Evolutionary conservation across 495 filamentous ascomycete genomes (phyloP).

Genomic region (Tetracladium setigerum): DNA sequence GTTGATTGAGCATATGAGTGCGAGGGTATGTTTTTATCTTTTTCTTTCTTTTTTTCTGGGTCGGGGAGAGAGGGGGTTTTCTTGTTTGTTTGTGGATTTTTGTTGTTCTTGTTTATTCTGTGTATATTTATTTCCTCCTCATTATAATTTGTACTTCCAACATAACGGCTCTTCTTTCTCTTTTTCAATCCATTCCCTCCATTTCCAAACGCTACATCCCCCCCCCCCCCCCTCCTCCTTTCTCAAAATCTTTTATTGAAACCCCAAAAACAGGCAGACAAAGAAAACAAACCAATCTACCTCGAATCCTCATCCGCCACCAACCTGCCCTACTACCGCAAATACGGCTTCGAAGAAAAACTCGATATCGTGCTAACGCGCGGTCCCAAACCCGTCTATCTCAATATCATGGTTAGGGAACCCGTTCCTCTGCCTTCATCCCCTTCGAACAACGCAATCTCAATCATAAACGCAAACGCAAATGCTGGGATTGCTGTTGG

Average conservation of each 20-base stretch:
- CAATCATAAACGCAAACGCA: slow-evolving; percentile 14
- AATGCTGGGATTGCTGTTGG: no score
- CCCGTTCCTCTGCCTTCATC: slow-evolving; percentile 24
- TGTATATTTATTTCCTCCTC: no score
- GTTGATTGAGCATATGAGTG: slow-evolving; percentile 58
- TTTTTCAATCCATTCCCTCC: no score
- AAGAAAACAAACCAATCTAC: slow-evolving; percentile 55
- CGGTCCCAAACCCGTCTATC: slow-evolving; percentile 48
- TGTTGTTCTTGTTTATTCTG: no score
- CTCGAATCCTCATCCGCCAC: slow-evolving; percentile 63
- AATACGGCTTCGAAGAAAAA: slow-evolving; percentile 57
- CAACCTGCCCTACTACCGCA: slow-evolving; percentile 62
- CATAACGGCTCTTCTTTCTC: no score
- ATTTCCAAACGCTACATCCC: no score
- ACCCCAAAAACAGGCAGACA: no score
- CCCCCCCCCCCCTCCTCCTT: no score
- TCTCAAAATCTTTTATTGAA: no score
- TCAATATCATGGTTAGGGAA: slow-evolving; percentile 74
- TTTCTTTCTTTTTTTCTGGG: background rate
- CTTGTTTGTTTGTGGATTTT: background rate
- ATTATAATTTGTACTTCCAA: no score
- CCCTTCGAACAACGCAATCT: background rate
- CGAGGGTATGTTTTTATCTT: slow-evolving; percentile 38
- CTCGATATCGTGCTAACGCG: slow-evolving; percentile 52
- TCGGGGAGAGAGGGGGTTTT: background rate